Evolutionary conservation across 108 stramenopile genomes (phyloP), one percentile per base, ranked within the genome.

Genomic region (Skeletonema potamos): DNA sequence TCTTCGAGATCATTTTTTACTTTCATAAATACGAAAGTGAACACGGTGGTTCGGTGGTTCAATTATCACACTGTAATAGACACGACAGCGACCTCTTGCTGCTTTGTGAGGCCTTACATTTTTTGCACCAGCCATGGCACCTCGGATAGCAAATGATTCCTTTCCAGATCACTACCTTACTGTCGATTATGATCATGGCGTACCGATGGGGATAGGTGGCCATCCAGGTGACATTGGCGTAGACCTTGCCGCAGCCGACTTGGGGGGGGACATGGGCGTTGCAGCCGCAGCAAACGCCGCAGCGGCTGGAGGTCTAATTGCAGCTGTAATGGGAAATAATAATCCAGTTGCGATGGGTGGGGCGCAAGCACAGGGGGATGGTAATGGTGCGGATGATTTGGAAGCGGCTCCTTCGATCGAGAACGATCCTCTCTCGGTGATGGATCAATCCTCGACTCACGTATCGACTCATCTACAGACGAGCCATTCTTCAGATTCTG

Each of bases 141-240:
- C 92, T 32, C 70, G 92, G 60, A 89, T 90, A 79, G 87, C 89
- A 20, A 92, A 84, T 12, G 86, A 89, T 62, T 64, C 77, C 11
- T 92, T 88, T 64, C 87, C 87, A 6, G 92, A 92, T 73, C 85
- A 90, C 32, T 82, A 59, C 77, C 61, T 92, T 27, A 73, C 84
- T 51, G 83, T 89, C 55, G 92, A 92, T 34, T 88, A 85, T 63
- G 92, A 90, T 30, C 46, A 59, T 58, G 58, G 56, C n/a, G 71
- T 73, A 6, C 27, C 76, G 17, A 54, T 58, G 12, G 68, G 44
- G 1, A 44, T 86, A 66, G 80, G 80, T 24, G n/a, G 13, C 6
- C 68, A 70, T 9, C 58, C 58, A 18, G 58, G 32, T 44, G 68
- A 62, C 41, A 12, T 27, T 6, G 37, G 36, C 1, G 61, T 29